Conservation (phyloP, 2,329 filamentous ascomycete genomes). For the Metarhizium album region DNA sequence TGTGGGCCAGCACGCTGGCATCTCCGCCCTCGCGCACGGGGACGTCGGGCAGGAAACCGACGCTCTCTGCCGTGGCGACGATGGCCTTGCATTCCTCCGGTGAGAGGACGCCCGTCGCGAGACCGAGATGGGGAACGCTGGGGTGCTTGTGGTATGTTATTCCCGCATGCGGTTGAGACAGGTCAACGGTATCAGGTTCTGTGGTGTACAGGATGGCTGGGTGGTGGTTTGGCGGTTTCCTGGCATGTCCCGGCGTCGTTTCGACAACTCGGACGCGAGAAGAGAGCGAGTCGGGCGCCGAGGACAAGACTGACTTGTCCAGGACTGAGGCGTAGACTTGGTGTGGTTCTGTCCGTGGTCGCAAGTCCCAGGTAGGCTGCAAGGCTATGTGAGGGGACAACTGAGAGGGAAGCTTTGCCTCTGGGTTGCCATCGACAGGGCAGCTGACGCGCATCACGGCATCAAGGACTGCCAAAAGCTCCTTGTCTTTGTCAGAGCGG, state of each 20-base stretch:
- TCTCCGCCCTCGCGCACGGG: constrained; percentile 56
- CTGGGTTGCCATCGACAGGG: constrained; percentile 40
- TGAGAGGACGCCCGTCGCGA: constrained; percentile 50
- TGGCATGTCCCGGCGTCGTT: constrained; percentile 44
- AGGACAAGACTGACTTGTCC: constrained; percentile 42
- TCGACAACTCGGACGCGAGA: constrained; percentile 46
- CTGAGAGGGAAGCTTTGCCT: constrained; percentile 16
- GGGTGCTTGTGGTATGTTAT: constrained; percentile 51
- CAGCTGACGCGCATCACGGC: constrained; percentile 53
- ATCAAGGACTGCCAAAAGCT: constrained; percentile 51
- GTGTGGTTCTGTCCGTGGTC: constrained; percentile 28
- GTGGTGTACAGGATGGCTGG: constrained; percentile 55
- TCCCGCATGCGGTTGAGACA: constrained; percentile 31
- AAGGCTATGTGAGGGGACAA: constrained; percentile 41
- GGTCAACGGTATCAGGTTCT: constrained; percentile 41
- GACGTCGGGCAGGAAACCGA: constrained; percentile 57
- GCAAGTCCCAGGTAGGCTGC: constrained; percentile 51
- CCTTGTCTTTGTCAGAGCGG: constrained; percentile 36
- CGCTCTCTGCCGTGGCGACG: constrained; percentile 53
- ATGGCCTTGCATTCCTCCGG: constrained; percentile 53
- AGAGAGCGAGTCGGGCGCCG: constrained; percentile 19
- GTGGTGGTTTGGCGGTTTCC: constrained; percentile 59
- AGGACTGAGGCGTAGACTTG: constrained; percentile 46
- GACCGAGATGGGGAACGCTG: constrained; percentile 47
- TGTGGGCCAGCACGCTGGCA: constrained; percentile 56